Evolutionary conservation across 441 rosid species (phyloP), one percentile per base, ranked within the genome.

Genomic region (Francoa sonchifolia): DNA sequence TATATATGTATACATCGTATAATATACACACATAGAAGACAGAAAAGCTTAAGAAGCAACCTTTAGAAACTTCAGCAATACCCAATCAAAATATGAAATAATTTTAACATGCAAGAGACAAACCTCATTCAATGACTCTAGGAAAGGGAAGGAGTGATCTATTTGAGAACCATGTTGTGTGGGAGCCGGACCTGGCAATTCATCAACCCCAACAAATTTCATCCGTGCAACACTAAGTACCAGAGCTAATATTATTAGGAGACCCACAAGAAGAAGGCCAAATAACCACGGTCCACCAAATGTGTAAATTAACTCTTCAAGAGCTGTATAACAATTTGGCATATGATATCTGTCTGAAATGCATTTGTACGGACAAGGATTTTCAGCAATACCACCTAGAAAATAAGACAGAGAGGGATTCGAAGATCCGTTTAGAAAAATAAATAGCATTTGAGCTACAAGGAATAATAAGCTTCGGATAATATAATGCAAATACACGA

Each of bases 221-320:
- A 84, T 82, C 48, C 97, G 72, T 16, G 99, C 99, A 58, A 88
- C 97, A 60, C 99, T 93, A 44, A 88, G 96, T 54, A 93, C 96
- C 66, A 93, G 48, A 3, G 99, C 96, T 52, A 93, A 70, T 46
- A 88, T 82, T 61, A 93, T 67, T 44, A 93, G 81, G 42, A 93
- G 90, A 64, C 85, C 93, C 55, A 82, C 47, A 35, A 93, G 83
- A 61, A 87, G 74, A 63, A 93, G 79, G 62, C 90, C 69, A 53
- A 93, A 93, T 58, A 93, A 58, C 99, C 97, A 88, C 29, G 97
- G 99, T 47, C 99, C 99, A 31, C 99, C 99, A 76, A 93, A 88
- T 40, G 97, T 82, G 68, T 88, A 83, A 57, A 93, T 79, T 65
- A 88, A 67, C 71, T 93, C 97, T 66, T 93, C 97, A 46, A 84